Evolutionary conservation across 2,329 filamentous ascomycete genomes (phyloP).

Genomic region (Penicillium sp.): DNA sequence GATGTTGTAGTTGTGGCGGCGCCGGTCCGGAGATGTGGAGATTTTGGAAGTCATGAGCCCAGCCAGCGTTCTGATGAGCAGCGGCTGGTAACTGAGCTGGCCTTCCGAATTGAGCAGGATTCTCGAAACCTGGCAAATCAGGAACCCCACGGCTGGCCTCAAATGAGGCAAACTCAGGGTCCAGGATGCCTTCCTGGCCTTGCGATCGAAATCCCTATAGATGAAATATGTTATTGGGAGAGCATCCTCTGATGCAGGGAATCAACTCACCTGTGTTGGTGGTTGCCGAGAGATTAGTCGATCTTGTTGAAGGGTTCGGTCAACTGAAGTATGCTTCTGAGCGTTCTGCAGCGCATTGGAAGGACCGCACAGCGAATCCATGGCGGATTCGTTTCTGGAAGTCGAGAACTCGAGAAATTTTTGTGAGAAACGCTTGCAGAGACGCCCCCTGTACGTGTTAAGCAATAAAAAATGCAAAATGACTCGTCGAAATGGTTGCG

Average conservation of each 20-base stretch:
- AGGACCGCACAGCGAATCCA: slow-evolving; percentile 71
- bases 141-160: slow-evolving; percentile 45
- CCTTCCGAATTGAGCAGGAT: slow-evolving; percentile 30
- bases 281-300: slow-evolving; percentile 58
- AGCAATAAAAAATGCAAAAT: too few species aligned
- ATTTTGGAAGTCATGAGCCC: slow-evolving; percentile 50
- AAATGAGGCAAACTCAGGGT: slow-evolving; percentile 70
- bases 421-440: neutral
- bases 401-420: neutral
- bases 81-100: slow-evolving; percentile 26
- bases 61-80: slow-evolving; percentile 29
- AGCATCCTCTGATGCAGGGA: neutral
- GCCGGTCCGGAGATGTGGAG: slow-evolving; percentile 41
- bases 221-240: slow-evolving; percentile 6
- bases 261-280: slow-evolving; percentile 53
- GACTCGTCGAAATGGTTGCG: too few species aligned
- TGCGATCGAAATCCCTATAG: slow-evolving; percentile 63
- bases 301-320: slow-evolving; percentile 73
- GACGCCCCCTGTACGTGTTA: too few species aligned
- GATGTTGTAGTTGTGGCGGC: slow-evolving; percentile 51
- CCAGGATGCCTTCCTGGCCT: slow-evolving; percentile 56
- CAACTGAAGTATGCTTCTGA: slow-evolving; percentile 66
- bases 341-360: slow-evolving; percentile 74
- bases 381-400: slow-evolving; percentile 31
- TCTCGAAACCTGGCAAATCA: slow-evolving; percentile 39